phyloP scores from a whole-genome alignment of 2,329 filamentous ascomycete genomes.

The Fusarium neocosmosporiellum region DNA sequence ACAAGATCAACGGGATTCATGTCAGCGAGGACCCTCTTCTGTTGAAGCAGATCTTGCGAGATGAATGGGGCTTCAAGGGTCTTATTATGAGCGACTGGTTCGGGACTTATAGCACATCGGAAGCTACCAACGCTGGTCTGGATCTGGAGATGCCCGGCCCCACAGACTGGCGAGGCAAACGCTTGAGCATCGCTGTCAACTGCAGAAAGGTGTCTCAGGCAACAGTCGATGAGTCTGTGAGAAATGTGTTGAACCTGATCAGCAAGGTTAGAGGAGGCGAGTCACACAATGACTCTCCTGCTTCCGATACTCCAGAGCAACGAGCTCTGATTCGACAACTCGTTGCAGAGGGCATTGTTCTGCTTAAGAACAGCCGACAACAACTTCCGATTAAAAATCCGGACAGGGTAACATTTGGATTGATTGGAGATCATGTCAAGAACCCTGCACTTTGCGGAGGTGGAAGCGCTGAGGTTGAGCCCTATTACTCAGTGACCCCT shows the following conservation, averaged over 20 bases:
- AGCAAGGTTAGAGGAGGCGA: conserved; percentile 18
- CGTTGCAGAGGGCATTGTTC: conserved; percentile 17
- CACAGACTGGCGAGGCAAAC: conserved; percentile 36
- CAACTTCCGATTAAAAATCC: conserved; percentile 26
- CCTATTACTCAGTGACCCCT: conserved; percentile 48
- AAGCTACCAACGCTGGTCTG: conserved; percentile 42
- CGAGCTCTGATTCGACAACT: conserved; percentile 26
- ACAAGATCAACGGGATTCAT: conserved; percentile 54
- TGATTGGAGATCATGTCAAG: conserved; percentile 54
- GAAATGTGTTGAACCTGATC: conserved; percentile 34
- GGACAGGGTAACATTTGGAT: conserved; percentile 47
- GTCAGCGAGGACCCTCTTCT: conserved; percentile 38
- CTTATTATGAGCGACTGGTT: conserved; percentile 51
- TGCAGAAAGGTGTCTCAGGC: conserved; percentile 33
- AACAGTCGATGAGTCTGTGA: conserved; percentile 41
- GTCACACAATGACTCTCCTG: neutral
- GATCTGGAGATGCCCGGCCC: conserved; percentile 52
- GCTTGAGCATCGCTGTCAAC: conserved; percentile 43
- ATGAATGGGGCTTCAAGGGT: conserved; percentile 34
- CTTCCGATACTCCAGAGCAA: conserved; percentile 24
- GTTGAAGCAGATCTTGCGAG: conserved; percentile 47
- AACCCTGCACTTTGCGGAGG: conserved; percentile 48
- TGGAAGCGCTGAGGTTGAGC: conserved; percentile 49
- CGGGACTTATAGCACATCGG: conserved; percentile 44
- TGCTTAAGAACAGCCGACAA: conserved; percentile 18